A percentile compares a stretch with the other conserved stretches of the same genome.
phyloP scores from a whole-genome alignment of 495 filamentous ascomycete genomes.

The Bryoglossum gracile region DNA sequence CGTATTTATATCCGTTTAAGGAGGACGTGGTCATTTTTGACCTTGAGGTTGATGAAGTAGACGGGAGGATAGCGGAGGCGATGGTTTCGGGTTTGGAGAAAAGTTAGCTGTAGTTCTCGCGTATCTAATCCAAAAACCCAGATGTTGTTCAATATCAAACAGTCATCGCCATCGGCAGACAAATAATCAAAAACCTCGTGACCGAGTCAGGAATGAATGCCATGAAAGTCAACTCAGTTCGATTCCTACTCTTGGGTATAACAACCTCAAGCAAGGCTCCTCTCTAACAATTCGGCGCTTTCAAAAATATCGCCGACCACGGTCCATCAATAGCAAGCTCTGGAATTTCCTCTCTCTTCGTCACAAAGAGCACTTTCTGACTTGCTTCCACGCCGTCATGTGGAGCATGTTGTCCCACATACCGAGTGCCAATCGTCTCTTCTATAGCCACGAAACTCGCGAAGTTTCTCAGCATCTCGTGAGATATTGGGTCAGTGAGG shows the following conservation, averaged over 20 bases:
- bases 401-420: neutral
- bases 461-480: slow-evolving; percentile 7
- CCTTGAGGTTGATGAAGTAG: slow-evolving; percentile 38
- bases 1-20: slow-evolving; percentile 39
- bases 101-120: neutral
- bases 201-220: neutral
- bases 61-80: slow-evolving; percentile 25
- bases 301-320: neutral
- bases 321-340: neutral
- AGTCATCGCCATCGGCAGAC: too few species aligned
- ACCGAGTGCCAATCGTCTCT: slow-evolving; percentile 3
- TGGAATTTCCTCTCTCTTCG: neutral
- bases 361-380: neutral
- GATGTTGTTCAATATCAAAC: too few species aligned
- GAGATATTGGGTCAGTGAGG: neutral
- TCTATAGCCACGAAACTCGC: slow-evolving; percentile 12
- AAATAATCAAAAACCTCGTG: too few species aligned
- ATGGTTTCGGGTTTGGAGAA: neutral
- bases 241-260: neutral
- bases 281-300: too few species aligned
- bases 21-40: slow-evolving; percentile 44
- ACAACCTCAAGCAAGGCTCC: neutral
- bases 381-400: neutral
- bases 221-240: neutral
- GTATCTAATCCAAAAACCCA: too few species aligned